Conservation (phyloP, 345 rosid genomes). For the Pugionium cornutum region DNA sequence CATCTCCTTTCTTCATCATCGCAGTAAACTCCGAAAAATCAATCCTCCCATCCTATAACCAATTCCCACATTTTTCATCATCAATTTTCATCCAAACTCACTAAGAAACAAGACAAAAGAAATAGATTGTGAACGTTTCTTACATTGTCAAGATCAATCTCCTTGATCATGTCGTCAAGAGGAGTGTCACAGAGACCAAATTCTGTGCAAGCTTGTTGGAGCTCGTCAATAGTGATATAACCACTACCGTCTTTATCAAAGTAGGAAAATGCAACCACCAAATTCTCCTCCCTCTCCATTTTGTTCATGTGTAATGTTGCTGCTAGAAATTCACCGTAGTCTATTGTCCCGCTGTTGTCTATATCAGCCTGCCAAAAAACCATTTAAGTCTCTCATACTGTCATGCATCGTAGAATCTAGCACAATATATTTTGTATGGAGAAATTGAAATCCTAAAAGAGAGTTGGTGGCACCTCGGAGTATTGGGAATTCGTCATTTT, state of each 20-base stretch:
- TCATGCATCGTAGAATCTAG: too few species aligned
- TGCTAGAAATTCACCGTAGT: slow-evolving; percentile 91
- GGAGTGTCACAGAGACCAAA: slow-evolving; percentile 83
- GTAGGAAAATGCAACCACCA: slow-evolving; percentile 79
- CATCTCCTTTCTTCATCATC: slow-evolving; percentile 83
- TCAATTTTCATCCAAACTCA: not conserved
- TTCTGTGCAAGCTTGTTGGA: slow-evolving; percentile 91
- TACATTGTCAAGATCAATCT: slow-evolving; percentile 91
- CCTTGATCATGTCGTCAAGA: slow-evolving; percentile 80
- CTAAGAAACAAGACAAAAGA: slow-evolving; percentile 14
- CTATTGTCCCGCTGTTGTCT: slow-evolving; percentile 86
- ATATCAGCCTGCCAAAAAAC: slow-evolving; percentile 79
- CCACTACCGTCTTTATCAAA: slow-evolving; percentile 95
- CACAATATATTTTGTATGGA: too few species aligned
- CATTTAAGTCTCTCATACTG: too few species aligned
- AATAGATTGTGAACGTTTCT: slow-evolving; percentile 34
- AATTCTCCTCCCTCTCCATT: slow-evolving; percentile 89
- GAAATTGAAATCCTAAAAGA: too few species aligned
- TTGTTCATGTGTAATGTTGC: slow-evolving; percentile 91
- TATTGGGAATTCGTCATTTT: too few species aligned
- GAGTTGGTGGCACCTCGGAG: too few species aligned
- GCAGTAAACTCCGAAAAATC: slow-evolving; percentile 84
- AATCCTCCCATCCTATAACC: slow-evolving; percentile 74
- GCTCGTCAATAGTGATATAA: slow-evolving; percentile 86
- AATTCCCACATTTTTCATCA: not conserved